Evolutionary conservation across 345 rosid genomes (phyloP).

Genomic region (Brassica napus): DNA sequence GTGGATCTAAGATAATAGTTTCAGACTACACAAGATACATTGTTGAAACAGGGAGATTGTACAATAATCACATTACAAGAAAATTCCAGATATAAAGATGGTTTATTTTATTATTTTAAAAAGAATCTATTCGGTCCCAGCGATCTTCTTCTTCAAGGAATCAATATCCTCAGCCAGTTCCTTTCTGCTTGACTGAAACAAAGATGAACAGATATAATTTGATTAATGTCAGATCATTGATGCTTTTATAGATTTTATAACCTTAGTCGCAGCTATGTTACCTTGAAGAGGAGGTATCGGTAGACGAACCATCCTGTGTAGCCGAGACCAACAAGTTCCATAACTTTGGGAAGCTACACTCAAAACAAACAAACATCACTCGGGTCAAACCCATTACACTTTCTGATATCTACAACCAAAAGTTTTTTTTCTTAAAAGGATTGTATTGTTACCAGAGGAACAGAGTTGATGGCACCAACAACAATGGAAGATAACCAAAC

Average conservation of each 20-base stretch:
- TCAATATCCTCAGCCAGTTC: slow-evolving; percentile 91
- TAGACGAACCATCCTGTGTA: slow-evolving; percentile 99
- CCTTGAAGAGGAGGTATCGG: slow-evolving; percentile 99
- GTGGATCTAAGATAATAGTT: slow-evolving; percentile 13
- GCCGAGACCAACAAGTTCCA: slow-evolving; percentile 97
- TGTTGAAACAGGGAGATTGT: slow-evolving; percentile 33
- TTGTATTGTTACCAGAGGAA: slow-evolving; percentile 66
- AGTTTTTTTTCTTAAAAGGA: too few species aligned
- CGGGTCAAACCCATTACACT: not conserved
- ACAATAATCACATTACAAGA: slow-evolving; percentile 29
- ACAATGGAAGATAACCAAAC: slow-evolving; percentile 86
- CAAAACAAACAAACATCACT: not conserved
- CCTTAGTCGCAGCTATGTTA: slow-evolving; percentile 25
- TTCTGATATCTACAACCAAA: not conserved
- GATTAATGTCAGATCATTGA: slow-evolving; percentile 5
- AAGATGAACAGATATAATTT: not conserved
- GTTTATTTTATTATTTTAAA: not conserved
- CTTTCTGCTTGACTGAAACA: slow-evolving; percentile 88
- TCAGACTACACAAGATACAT: slow-evolving; percentile 27
- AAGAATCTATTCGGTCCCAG: slow-evolving; percentile 67
- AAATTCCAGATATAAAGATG: slow-evolving; percentile 17
- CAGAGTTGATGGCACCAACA: slow-evolving; percentile 91
- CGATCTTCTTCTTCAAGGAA: slow-evolving; percentile 90
- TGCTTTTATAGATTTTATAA: not conserved
- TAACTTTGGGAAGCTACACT: slow-evolving; percentile 80